Evolutionary conservation across 768 basidiomycete genomes (phyloP).

Genomic region (Boletus reticuloceps): DNA sequence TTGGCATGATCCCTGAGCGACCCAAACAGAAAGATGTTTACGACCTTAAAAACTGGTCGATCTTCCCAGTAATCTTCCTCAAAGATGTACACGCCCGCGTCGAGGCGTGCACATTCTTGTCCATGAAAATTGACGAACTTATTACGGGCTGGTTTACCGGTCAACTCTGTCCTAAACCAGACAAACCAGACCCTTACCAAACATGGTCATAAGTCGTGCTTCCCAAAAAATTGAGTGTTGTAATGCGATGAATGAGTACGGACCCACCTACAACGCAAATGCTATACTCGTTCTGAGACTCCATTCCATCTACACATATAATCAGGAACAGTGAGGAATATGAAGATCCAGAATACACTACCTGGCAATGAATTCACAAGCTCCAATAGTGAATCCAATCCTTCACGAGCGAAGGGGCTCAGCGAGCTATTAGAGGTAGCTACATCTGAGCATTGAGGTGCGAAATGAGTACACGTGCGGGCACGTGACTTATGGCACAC

Average conservation of each 20-base stretch:
- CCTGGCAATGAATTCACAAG: background rate
- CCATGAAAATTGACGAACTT: background rate
- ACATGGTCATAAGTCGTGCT: background rate
- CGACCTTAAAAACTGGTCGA: background rate
- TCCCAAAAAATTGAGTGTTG: background rate
- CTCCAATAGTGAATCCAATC: background rate
- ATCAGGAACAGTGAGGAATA: background rate
- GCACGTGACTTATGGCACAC: background rate
- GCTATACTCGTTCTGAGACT: background rate
- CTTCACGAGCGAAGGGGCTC: background rate
- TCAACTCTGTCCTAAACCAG: background rate
- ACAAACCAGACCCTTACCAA: background rate
- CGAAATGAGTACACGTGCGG: too few relatives aligned
- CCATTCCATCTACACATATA: background rate
- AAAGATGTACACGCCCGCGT: background rate
- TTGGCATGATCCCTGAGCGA: background rate
- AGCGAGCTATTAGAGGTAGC: background rate
- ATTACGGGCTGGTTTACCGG: background rate
- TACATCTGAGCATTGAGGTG: background rate
- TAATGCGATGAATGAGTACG: background rate
- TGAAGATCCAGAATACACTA: background rate
- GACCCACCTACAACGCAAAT: background rate
- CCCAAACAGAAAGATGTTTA: background rate
- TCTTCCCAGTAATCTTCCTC: background rate
- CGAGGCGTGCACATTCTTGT: background rate